These are phyloP conservation scores for Iberis pinnata DNA, from an alignment of 345 rosid genomes.

Conservation along the genomic window DNA sequence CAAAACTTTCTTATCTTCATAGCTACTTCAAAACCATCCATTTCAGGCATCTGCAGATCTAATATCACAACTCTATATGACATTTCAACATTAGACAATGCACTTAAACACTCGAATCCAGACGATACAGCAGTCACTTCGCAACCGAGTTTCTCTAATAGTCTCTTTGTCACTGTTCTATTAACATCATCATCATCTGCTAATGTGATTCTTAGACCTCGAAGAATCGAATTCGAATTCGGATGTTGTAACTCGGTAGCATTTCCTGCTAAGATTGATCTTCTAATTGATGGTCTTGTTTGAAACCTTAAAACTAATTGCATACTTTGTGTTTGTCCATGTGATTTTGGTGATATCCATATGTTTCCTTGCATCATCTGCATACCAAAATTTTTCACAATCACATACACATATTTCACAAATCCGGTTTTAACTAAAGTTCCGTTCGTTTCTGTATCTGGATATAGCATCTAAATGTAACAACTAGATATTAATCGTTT, in stretches of 20 bases:
- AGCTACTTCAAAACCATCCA: conserved; percentile 94
- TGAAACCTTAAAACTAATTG: conserved; percentile 63
- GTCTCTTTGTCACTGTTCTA: conserved; percentile 67
- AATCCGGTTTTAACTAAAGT: no score
- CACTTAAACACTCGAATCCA: conserved; percentile 79
- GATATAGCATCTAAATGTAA: neutral
- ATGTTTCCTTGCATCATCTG: conserved; percentile 99
- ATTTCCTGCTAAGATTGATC: conserved; percentile 30
- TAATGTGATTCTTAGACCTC: conserved; percentile 58
- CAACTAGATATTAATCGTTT: neutral
- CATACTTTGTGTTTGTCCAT: conserved; percentile 66
- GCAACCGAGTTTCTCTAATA: conserved; percentile 81
- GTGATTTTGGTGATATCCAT: conserved; percentile 58
- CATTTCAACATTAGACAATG: conserved; percentile 46
- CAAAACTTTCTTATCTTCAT: conserved; percentile 70
- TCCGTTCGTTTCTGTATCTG: no score
- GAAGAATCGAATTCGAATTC: conserved; percentile 45
- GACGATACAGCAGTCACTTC: conserved; percentile 78
- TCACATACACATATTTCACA: neutral
- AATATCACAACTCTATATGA: conserved; percentile 54
- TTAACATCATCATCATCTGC: conserved; percentile 72
- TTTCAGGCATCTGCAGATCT: conserved; percentile 88
- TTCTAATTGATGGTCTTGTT: conserved; percentile 41
- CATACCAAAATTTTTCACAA: conserved; percentile 3
- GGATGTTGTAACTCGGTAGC: conserved; percentile 44